phyloP scores from a whole-genome alignment of 176 grass and related monocot species.

The Tillandsia leiboldiana region DNA sequence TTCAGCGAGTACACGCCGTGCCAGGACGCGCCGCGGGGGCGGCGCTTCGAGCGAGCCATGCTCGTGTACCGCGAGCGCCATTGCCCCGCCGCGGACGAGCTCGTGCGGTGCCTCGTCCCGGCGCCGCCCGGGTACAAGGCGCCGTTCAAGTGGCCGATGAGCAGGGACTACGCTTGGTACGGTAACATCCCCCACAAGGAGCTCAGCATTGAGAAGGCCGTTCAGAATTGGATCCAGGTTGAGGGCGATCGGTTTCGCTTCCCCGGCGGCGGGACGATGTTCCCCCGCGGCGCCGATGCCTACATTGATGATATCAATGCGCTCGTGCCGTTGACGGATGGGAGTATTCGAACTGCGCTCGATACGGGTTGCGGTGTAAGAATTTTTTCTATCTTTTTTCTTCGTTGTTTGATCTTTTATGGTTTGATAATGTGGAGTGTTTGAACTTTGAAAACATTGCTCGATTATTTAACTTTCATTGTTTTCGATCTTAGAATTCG shows the following conservation, averaged over 20 bases:
- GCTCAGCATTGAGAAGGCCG: slow-evolving; percentile 81
- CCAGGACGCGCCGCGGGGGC: slow-evolving; percentile 59
- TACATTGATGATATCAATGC: slow-evolving; percentile 75
- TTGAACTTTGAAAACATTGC: no score
- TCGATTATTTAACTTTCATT: no score
- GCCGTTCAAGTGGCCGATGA: slow-evolving; percentile 78
- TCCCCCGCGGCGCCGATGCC: slow-evolving; percentile 62
- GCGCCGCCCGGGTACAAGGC: slow-evolving; percentile 60
- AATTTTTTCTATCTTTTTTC: background rate
- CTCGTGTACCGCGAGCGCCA: slow-evolving; percentile 79
- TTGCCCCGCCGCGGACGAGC: slow-evolving; percentile 57
- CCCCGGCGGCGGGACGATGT: slow-evolving; percentile 80
- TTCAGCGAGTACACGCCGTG: slow-evolving; percentile 92
- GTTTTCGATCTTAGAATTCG: no score
- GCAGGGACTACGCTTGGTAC: slow-evolving; percentile 70
- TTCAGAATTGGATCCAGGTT: slow-evolving; percentile 82
- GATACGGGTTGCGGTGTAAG: slow-evolving; percentile 89
- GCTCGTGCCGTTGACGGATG: slow-evolving; percentile 49
- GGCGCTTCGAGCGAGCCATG: slow-evolving; percentile 60
- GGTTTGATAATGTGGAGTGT: no score
- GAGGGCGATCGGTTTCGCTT: slow-evolving; percentile 82
- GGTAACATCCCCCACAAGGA: slow-evolving; percentile 75
- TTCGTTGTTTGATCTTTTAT: no score
- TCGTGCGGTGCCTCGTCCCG: slow-evolving; percentile 61
- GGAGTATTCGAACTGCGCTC: slow-evolving; percentile 66